Evolutionary conservation across 768 basidiomycete species (phyloP).

Genomic region (Boletus subcaerulescens): DNA sequence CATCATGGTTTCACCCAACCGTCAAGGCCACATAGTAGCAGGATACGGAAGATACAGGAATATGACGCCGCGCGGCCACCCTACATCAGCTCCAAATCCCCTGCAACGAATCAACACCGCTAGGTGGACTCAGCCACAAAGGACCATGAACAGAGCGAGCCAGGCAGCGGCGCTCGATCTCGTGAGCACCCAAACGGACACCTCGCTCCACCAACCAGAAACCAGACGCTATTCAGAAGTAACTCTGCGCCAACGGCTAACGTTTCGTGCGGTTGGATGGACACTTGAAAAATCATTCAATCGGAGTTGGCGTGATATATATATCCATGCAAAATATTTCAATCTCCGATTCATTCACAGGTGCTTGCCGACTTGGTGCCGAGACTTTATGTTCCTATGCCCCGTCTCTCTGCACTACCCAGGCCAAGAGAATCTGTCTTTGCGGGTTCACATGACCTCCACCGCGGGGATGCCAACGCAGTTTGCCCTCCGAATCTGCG

Average conservation of each 20-base stretch:
- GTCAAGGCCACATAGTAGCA: constrained; percentile 66
- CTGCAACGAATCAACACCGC: constrained; percentile 52
- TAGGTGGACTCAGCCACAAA: constrained; percentile 46
- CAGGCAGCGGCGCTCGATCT: constrained; percentile 40
- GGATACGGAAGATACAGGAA: constrained; percentile 77
- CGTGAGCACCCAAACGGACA: constrained; percentile 49
- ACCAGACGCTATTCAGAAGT: constrained; percentile 54
- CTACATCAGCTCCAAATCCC: constrained; percentile 43
- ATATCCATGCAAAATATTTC: constrained; percentile 13
- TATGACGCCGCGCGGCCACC: constrained; percentile 62
- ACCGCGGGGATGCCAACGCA: constrained; percentile 60
- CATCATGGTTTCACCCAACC: constrained; percentile 83
- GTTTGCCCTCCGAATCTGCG: constrained; percentile 68
- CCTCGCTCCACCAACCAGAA: constrained; percentile 84
- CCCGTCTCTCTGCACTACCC: constrained; percentile 47
- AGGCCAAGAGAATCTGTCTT: constrained; percentile 66
- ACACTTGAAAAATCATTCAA: constrained; percentile 47
- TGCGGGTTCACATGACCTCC: constrained; percentile 60
- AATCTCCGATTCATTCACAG: constrained; percentile 24
- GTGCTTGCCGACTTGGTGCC: constrained; percentile 15
- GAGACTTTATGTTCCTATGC: constrained; percentile 32
- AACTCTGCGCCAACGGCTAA: constrained; percentile 44
- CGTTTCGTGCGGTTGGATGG: constrained; percentile 68
- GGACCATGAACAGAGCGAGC: constrained; percentile 34
- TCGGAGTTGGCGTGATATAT: constrained; percentile 30